These are phyloP conservation scores for Salix dunnii DNA, from an alignment of 345 rosid genomes.

Conservation along the genomic window DNA sequence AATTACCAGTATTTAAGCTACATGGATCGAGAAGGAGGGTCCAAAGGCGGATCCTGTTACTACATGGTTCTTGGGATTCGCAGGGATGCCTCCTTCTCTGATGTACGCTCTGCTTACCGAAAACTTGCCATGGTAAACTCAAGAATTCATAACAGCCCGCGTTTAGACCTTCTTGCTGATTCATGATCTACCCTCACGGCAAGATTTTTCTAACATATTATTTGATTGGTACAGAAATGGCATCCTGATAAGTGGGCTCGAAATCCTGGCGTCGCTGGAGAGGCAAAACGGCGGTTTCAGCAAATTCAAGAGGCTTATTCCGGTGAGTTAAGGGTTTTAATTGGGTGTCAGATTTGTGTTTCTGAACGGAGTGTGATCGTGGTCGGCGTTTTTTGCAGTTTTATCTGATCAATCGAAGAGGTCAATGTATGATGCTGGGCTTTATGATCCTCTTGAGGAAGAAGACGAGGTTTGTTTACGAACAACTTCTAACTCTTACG, in stretches of 20 bases:
- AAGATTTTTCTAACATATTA: neutral
- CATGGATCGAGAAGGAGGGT: constrained; percentile 73
- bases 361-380: neutral
- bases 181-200: neutral
- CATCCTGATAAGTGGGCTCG: constrained; percentile 72
- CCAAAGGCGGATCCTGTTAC: constrained; percentile 59
- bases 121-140: constrained; percentile 79
- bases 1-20: neutral
- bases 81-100: constrained; percentile 75
- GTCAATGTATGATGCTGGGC: constrained; percentile 74
- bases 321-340: constrained; percentile 35
- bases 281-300: constrained; percentile 82
- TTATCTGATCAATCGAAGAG: constrained; percentile 60
- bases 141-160: neutral
- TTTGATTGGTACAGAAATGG: constrained; percentile 59
- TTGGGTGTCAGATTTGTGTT: neutral
- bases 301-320: constrained; percentile 92
- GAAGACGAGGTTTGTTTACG: constrained; percentile 63
- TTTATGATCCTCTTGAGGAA: constrained; percentile 67
- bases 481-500: neutral
- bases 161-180: neutral
- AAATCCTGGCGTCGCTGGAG: constrained; percentile 58
- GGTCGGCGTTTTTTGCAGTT: constrained; percentile 36
- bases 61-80: constrained; percentile 79
- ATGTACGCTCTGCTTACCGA: constrained; percentile 74